Evolutionary conservation across 1,139 yeast genomes (phyloP), one percentile per base, ranked within the genome.

Genomic region (Candida gigantensis): DNA sequence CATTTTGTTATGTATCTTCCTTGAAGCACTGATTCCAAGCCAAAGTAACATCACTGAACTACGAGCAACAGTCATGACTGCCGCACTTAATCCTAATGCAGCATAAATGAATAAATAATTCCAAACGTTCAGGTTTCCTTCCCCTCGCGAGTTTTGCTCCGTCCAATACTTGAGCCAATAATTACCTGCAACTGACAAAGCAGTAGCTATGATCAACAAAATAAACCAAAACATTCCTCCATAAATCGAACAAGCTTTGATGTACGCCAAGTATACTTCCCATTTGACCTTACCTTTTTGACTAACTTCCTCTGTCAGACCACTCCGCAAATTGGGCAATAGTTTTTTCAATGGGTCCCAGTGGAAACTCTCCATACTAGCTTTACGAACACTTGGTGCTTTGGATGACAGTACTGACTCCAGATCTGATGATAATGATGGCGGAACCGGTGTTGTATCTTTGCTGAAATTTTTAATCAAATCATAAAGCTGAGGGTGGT

Each of bases 81-180:
- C 43, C 1, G 45, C 60, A 52, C 33, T 52, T 46, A 33, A 30
- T 15, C 47, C 64, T 55, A 25, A 61, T 50, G 17, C 45, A 47
- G 60, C 62, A 20, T 62, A 55, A 3, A 48, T 47, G 38, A 55
- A 60, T 19, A 52, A 51, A 15, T 47, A 47, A 20, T 46, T 53
- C 27, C 60, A 60, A 12, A 57, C 51, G 30, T 47, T 32, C 11
- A 44, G 40, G 31, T 58, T 62, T 16, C 40, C 36, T 1, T 64
- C 64, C 2, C 44, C 41, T 6, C 36, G 35, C 5, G 54, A 46
- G 40, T 63, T 63, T 20, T 44, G 38, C 34, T 62, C 65, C 1
- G 69, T 60, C 68, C 68, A 62, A 30, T 48, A 39, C 32, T 60
- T 62, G 33, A 63, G 50, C 40, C 60, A 43, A 39, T 58, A 60